phyloP scores from a whole-genome alignment of 2,329 filamentous ascomycete species.

The Sporothrix sp. region DNA sequence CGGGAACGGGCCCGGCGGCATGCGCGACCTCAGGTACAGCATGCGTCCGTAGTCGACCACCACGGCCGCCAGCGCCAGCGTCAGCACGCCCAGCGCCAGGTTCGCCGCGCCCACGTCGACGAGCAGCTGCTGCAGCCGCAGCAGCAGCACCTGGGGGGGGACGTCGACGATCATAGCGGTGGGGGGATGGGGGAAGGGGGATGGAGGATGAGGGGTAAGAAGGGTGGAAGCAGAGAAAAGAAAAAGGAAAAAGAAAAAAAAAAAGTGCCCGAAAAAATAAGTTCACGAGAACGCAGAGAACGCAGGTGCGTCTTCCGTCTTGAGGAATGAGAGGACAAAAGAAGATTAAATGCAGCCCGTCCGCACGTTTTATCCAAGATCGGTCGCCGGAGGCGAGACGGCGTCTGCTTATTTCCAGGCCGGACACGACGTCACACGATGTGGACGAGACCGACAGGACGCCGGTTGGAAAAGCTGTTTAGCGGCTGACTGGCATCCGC shows the following conservation, averaged over 20 bases:
- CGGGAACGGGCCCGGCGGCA: constrained; percentile 46
- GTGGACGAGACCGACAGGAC: neutral
- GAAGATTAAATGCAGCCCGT: too few species aligned
- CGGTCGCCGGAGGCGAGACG: too few species aligned
- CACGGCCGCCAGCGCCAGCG: constrained; percentile 22
- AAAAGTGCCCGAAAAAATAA: neutral
- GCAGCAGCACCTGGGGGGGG: constrained; percentile 18
- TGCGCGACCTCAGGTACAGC: constrained; percentile 38
- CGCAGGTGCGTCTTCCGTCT: neutral
- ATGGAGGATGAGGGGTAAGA: too few species aligned
- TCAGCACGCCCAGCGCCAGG: constrained; percentile 18
- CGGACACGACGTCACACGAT: neutral
- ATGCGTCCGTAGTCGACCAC: constrained; percentile 38
- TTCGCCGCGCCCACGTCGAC: constrained; percentile 15
- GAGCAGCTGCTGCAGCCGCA: constrained; percentile 20
- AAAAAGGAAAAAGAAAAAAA: neutral
- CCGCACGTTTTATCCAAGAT: too few species aligned
- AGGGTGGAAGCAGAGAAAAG: neutral
- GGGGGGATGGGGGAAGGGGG: too few species aligned
- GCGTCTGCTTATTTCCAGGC: neutral
- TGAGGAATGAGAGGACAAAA: too few species aligned
- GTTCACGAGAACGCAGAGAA: neutral
- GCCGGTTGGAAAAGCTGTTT: neutral
- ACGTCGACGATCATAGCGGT: constrained; percentile 21
- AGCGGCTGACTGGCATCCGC: too few species aligned